Percentiles rank a stretch among this genome's conserved stretches.
phyloP scores from a whole-genome alignment of 164 flowering plant species.

The Piper betle region DNA sequence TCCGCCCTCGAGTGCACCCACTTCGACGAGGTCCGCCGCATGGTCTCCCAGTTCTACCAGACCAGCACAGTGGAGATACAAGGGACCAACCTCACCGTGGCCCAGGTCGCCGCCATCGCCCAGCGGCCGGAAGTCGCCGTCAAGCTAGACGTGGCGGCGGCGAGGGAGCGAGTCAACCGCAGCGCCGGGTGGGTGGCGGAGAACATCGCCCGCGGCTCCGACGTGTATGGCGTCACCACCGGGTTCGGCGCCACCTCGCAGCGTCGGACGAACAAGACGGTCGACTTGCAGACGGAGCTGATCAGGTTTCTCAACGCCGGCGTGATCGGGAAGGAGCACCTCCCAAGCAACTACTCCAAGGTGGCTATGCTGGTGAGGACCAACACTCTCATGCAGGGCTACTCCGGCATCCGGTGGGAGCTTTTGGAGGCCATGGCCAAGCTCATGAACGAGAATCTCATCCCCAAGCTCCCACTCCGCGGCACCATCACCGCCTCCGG shows the following conservation, averaged over 20 bases:
- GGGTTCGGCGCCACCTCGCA: constrained; percentile 34
- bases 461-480: constrained; percentile 11
- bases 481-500: constrained; percentile 8
- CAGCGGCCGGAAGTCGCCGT: constrained; percentile 20
- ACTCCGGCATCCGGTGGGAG: constrained; percentile 32
- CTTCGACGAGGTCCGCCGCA: constrained; percentile 26
- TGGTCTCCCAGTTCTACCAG: constrained; percentile 23
- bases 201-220: constrained; percentile 18
- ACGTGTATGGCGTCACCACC: constrained; percentile 27
- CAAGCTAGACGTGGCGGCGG: constrained; percentile 14
- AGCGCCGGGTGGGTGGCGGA: constrained; percentile 29
- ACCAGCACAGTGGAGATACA: constrained; percentile 22
- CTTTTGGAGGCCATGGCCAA: constrained; percentile 23
- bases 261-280: constrained; percentile 16
- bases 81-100: constrained; percentile 34
- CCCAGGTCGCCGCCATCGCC: constrained; percentile 39
- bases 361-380: constrained; percentile 26
- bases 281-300: constrained; percentile 26
- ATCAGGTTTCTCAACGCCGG: constrained; percentile 29
- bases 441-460: constrained; percentile 17
- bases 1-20: constrained; percentile 21
- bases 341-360: constrained; percentile 15
- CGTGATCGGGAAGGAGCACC: constrained; percentile 21
- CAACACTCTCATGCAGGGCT: constrained; percentile 27
- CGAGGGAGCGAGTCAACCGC: constrained; percentile 15